Percentiles rank a stretch among this genome's conserved stretches.
Conservation (phyloP, 176 grass and related monocot genomes). For the Rhynchospora tenuis region DNA sequence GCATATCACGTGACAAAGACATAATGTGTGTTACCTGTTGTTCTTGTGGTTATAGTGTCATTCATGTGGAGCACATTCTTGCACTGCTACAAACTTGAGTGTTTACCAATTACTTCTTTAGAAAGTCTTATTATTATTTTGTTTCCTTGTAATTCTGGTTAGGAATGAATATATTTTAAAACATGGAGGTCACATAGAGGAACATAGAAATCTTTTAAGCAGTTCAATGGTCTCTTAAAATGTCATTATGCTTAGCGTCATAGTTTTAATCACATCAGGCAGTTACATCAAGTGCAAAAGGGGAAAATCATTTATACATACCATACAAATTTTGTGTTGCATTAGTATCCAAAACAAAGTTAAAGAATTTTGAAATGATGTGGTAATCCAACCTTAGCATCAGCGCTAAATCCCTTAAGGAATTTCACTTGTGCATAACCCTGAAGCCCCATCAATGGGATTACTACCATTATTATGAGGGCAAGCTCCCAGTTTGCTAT, state of each 20-base stretch:
- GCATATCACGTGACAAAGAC: not conserved
- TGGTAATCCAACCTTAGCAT: slow-evolving; percentile 47
- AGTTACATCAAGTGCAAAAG: not conserved
- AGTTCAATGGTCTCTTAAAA: not conserved
- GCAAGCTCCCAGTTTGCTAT: slow-evolving; percentile 65
- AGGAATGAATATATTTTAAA: not conserved
- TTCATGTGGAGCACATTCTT: not conserved
- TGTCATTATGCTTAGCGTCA: not conserved
- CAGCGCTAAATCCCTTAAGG: slow-evolving; percentile 54
- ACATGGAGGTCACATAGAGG: not conserved
- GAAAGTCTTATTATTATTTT: not conserved
- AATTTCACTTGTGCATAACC: slow-evolving; percentile 62
- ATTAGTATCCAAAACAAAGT: not conserved
- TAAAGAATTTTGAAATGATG: not conserved
- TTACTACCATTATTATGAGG: slow-evolving; percentile 53
- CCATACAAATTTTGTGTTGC: not conserved
- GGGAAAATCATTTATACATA: not conserved
- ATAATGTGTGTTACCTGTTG: not conserved
- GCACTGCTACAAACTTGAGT: no score
- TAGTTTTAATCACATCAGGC: not conserved
- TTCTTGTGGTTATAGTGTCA: not conserved
- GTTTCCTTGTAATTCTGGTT: not conserved
- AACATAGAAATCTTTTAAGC: not conserved
- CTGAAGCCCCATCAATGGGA: slow-evolving; percentile 49
- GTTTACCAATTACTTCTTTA: not conserved